Conservation (phyloP, 257 asterid species). For the Striga asiatica region DNA sequence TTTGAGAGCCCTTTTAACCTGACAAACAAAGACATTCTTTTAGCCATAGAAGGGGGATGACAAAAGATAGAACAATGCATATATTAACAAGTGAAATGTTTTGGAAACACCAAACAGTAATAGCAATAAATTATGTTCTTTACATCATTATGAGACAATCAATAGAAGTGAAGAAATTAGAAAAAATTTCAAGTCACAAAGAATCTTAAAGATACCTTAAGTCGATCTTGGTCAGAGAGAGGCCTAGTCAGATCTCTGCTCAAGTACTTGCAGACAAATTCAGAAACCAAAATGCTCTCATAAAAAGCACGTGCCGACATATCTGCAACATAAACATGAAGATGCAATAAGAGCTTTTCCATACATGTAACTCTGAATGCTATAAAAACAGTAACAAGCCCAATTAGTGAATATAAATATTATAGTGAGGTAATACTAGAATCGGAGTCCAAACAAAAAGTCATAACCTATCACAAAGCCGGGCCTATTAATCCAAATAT, state of each 20-base stretch:
- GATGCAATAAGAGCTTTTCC: background rate
- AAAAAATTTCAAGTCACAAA: too few relatives aligned
- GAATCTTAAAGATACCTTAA: conserved; percentile 32
- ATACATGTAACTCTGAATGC: background rate
- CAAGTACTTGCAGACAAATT: conserved; percentile 22
- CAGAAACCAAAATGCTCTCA: conserved; percentile 43
- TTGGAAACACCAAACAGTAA: background rate
- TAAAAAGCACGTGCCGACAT: conserved; percentile 68
- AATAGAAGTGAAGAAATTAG: background rate
- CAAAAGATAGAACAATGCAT: background rate
- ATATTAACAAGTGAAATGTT: background rate
- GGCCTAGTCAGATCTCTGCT: conserved; percentile 25
- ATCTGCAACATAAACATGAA: conserved; percentile 34
- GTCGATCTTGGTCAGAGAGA: conserved; percentile 51
- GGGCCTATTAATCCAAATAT: too few relatives aligned
- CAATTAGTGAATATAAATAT: background rate
- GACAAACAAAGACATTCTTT: background rate
- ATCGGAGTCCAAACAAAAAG: too few relatives aligned
- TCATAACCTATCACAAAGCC: too few relatives aligned
- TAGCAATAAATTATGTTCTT: background rate
- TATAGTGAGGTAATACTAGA: background rate
- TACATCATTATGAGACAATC: background rate
- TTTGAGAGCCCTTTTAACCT: conserved; percentile 45
- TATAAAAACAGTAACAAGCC: background rate
- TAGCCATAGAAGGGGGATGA: background rate